Base-by-base conservation (phyloP, 768 basidiomycete genomes). In the Epithele typhae region DNA sequence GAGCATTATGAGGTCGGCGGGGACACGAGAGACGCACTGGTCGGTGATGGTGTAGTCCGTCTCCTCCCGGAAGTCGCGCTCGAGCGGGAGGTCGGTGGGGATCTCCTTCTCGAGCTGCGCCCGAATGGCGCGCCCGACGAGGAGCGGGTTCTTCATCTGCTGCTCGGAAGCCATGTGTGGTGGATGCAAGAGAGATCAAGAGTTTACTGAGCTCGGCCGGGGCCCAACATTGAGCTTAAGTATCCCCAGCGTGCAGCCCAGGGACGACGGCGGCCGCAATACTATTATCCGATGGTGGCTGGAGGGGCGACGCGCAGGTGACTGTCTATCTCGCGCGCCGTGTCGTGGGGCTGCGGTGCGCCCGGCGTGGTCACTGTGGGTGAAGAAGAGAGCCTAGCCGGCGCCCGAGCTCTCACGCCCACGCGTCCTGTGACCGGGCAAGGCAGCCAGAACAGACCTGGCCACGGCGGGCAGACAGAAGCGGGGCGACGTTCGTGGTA, bases 1-100 rank as follows among this genome's bases (percentile, higher is more conserved):
- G 21, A n/a, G 6, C 8, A 11, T 3, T 8, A 17, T 9, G 10
- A 17, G 21, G 24, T 22, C 4, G 37, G 25, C 17, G 4, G 8
- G 25, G 35, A 34, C 5, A 22, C 45, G 25, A 23, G 30, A 30
- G 19, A 41, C 56, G 24, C 17, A 57, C 56, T 67, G 65, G 49
- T 67, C 64, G 4, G 65, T 67, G 51, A 67, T 64, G 35, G 65
- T 67, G 49, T 65, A 64, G 37, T 60, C 57, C 12, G 63, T 53
- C 45, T 53, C 57, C 42, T 67, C 65, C 35, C 59, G 58, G 51
- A 67, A 67, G 52, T 67, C 65, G 25, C 52, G 56, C 43, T 64
- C 63, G 18, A 67, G 63, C 30, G 65, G 64, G 33, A 67, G 52
- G 43, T 67, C 65, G 42, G 53, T 42, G 5, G 64, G 65, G n/a